A percentile compares a stretch with the other conserved stretches of the same genome.
Conservation (phyloP, 768 basidiomycete species). For the Naganishia antarctica region DNA sequence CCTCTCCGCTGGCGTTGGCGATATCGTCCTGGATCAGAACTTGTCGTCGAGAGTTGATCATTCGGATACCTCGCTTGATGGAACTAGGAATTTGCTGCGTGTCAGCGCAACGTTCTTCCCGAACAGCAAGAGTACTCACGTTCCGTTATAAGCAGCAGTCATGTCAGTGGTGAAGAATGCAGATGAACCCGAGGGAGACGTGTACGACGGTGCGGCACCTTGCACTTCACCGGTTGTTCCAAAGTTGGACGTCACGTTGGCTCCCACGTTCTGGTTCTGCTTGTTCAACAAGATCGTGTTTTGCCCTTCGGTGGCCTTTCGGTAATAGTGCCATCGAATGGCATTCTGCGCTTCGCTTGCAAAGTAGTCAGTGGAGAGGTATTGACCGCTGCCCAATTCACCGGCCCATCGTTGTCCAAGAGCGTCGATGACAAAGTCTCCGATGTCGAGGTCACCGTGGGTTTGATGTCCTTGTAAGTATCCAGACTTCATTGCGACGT, state of each 20-base stretch:
- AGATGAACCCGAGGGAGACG: slow-evolving; percentile 62
- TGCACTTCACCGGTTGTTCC: slow-evolving; percentile 61
- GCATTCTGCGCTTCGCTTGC: slow-evolving; percentile 63
- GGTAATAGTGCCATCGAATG: slow-evolving; percentile 83
- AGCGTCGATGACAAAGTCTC: slow-evolving; percentile 93
- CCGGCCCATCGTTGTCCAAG: slow-evolving; percentile 91
- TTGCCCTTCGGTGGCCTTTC: slow-evolving; percentile 95
- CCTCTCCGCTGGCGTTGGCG: slow-evolving; percentile 52
- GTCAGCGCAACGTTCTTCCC: slow-evolving; percentile 28
- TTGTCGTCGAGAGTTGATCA: slow-evolving; percentile 76
- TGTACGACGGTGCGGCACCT: slow-evolving; percentile 75
- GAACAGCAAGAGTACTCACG: slow-evolving; percentile 27
- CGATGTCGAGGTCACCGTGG: slow-evolving; percentile 88
- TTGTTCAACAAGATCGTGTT: slow-evolving; percentile 78
- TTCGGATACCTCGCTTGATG: slow-evolving; percentile 75
- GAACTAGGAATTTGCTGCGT: slow-evolving; percentile 51
- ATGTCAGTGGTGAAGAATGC: slow-evolving; percentile 78
- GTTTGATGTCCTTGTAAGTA: slow-evolving; percentile 77
- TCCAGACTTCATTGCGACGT: slow-evolving; percentile 84
- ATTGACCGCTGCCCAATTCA: slow-evolving; percentile 85
- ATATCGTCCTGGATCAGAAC: slow-evolving; percentile 93
- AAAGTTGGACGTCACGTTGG: slow-evolving; percentile 58
- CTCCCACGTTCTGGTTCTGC: slow-evolving; percentile 70
- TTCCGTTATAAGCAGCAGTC: slow-evolving; percentile 58
- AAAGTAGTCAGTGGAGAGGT: slow-evolving; percentile 74